These are phyloP conservation scores for Verticillium alfalfae DNA, from an alignment of 2,329 filamentous ascomycete genomes.

Conservation along the genomic window DNA sequence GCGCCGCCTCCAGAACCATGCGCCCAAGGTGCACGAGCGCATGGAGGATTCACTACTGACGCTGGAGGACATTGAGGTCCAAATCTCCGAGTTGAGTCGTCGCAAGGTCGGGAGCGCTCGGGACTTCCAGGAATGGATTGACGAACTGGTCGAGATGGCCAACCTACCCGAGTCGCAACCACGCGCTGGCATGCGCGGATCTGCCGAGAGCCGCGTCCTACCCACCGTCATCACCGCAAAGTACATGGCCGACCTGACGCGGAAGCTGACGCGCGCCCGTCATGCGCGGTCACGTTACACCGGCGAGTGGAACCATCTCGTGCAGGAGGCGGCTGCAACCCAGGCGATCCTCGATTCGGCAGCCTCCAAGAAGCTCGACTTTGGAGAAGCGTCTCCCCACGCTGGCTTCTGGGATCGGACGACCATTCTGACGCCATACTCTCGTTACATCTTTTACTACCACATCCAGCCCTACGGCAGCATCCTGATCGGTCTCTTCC, in stretches of 20 bases:
- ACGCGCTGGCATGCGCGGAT: constrained; percentile 30
- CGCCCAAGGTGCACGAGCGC: constrained; percentile 78
- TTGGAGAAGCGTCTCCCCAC: constrained; percentile 54
- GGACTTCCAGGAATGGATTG: constrained; percentile 89
- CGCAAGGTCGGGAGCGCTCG: constrained; percentile 73
- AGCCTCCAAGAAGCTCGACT: constrained; percentile 74
- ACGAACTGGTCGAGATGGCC: constrained; percentile 78
- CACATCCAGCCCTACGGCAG: constrained; percentile 66
- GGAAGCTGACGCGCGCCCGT: constrained; percentile 73
- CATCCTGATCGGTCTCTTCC: constrained; percentile 58
- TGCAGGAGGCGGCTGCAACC: constrained; percentile 66
- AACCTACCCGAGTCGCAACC: constrained; percentile 59
- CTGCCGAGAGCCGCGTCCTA: constrained; percentile 42
- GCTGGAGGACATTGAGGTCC: constrained; percentile 74
- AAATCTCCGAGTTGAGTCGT: constrained; percentile 72
- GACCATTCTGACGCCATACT: constrained; percentile 70
- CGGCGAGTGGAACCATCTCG: constrained; percentile 77
- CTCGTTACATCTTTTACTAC: constrained; percentile 73
- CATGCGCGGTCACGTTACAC: constrained; percentile 80
- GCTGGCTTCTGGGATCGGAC: constrained; percentile 48
- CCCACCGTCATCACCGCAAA: constrained; percentile 87
- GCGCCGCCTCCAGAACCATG: constrained; percentile 69
- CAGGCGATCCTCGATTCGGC: constrained; percentile 82
- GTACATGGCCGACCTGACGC: constrained; percentile 84
- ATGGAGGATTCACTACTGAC: constrained; percentile 78